These are phyloP conservation scores for Neonectria magnoliae DNA, from an alignment of 2,329 filamentous ascomycete species.

Conservation along the genomic window DNA sequence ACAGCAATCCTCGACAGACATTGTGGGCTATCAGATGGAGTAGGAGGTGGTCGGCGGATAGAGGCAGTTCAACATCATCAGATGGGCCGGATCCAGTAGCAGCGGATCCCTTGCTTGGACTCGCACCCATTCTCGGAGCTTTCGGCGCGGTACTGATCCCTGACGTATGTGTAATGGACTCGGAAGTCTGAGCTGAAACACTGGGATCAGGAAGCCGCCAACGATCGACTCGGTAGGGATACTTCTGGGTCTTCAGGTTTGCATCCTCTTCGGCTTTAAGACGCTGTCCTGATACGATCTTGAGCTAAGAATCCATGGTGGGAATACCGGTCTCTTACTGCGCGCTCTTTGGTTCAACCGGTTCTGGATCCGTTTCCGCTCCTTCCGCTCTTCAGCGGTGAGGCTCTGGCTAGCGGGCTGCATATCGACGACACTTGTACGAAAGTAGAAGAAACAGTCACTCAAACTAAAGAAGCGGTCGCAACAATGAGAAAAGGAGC, in stretches of 20 bases:
- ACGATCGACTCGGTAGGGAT: slow-evolving; percentile 22
- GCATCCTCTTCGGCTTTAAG: neutral
- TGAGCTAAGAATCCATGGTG: neutral
- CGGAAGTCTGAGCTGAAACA: neutral
- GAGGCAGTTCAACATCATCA: neutral
- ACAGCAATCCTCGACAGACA: slow-evolving; percentile 22
- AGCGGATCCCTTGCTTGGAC: too few species aligned
- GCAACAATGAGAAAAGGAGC: neutral
- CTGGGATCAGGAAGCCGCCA: slow-evolving; percentile 19
- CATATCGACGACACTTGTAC: slow-evolving; percentile 1
- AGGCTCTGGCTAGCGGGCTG: neutral
- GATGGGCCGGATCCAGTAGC: rapidly evolving
- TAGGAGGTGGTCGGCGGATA: slow-evolving; percentile 22
- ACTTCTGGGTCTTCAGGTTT: neutral
- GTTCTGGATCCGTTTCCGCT: slow-evolving; percentile 27
- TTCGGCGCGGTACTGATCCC: neutral
- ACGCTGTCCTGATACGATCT: slow-evolving; percentile 6
- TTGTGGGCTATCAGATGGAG: slow-evolving; percentile 27
- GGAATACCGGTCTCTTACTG: slow-evolving; percentile 14
- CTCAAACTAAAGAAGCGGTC: neutral
- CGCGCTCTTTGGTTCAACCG: slow-evolving; percentile 30
- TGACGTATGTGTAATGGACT: neutral
- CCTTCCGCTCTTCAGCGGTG: slow-evolving; percentile 10
- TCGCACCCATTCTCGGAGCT: too few species aligned
- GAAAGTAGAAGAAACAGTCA: neutral